Percentiles rank a stretch among this genome's conserved stretches.
These are phyloP conservation scores for Hygrocybe coccinea DNA, from an alignment of 768 basidiomycete species.

Conservation along the genomic window DNA sequence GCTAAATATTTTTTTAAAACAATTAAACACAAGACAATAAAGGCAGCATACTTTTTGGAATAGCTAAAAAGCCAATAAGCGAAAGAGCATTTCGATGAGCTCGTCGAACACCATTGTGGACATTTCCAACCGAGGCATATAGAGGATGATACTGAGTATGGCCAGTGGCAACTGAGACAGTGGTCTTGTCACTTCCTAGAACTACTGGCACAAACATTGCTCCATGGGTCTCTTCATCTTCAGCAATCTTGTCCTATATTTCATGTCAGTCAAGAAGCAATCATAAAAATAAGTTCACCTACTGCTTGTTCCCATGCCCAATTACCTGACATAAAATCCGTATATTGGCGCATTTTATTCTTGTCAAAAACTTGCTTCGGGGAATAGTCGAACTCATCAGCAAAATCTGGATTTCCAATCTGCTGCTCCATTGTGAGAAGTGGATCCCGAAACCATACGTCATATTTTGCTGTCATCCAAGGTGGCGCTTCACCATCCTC, in stretches of 20 bases:
- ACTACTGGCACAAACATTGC: conserved; percentile 27
- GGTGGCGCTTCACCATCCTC: conserved; percentile 17
- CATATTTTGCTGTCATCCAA: conserved; percentile 30
- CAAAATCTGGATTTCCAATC: conserved; percentile 34
- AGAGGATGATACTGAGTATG: conserved; percentile 34
- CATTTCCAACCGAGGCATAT: conserved; percentile 30
- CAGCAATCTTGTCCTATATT: background rate
- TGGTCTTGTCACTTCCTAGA: conserved; percentile 37
- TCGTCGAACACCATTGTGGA: conserved; percentile 28
- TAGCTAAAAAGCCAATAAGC: conserved; percentile 27
- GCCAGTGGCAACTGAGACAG: conserved; percentile 33
- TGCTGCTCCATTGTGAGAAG: conserved; percentile 23
- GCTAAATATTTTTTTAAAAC: too few relatives aligned
- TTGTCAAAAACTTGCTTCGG: conserved; percentile 26
- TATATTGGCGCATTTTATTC: conserved; percentile 22
- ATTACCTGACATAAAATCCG: conserved; percentile 36
- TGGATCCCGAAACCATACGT: conserved; percentile 33
- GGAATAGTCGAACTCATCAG: conserved; percentile 27
- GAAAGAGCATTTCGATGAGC: conserved; percentile 29
- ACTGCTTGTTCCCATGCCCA: conserved; percentile 35
- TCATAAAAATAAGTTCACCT: background rate
- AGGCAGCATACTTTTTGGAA: conserved; percentile 24
- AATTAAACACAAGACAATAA: background rate
- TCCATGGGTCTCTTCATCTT: background rate
- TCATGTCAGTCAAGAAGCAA: background rate